These are phyloP conservation scores for Boletus putidus DNA, from an alignment of 1,284 basidiomycete species.

Conservation along the genomic window DNA sequence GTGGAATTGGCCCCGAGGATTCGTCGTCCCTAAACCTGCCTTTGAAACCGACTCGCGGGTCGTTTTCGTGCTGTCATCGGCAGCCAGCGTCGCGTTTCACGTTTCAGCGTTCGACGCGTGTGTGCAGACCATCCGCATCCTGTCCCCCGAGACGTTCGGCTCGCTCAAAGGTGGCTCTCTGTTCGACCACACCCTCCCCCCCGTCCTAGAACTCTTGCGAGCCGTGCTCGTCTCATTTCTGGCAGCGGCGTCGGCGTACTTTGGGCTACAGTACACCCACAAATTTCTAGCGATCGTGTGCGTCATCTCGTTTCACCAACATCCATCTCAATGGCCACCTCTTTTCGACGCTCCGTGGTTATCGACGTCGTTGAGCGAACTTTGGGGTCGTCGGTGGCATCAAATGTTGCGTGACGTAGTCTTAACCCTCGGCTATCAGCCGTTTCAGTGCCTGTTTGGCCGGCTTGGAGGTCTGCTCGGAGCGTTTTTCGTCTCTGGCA, in stretches of 20 bases:
- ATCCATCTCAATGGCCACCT: slow-evolving; percentile 44
- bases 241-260: slow-evolving; percentile 46
- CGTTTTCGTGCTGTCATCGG: slow-evolving; percentile 15
- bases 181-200: slow-evolving; percentile 48
- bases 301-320: slow-evolving; percentile 40
- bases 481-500: slow-evolving; percentile 55
- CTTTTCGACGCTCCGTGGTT: slow-evolving; percentile 43
- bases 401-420: slow-evolving; percentile 43
- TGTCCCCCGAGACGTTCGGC: slow-evolving; percentile 24
- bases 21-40: slow-evolving; percentile 15
- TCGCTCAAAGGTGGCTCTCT: slow-evolving; percentile 42
- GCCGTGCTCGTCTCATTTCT: slow-evolving; percentile 44
- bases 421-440: slow-evolving; percentile 35
- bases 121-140: slow-evolving; percentile 12
- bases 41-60: slow-evolving; percentile 13
- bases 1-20: slow-evolving; percentile 33
- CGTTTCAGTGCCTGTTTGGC: slow-evolving; percentile 42
- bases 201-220: slow-evolving; percentile 43
- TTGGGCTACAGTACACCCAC: slow-evolving; percentile 48
- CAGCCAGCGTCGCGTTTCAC: background rate
- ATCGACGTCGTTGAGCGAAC: slow-evolving; percentile 42
- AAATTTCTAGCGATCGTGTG: slow-evolving; percentile 45
- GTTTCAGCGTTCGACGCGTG: slow-evolving; percentile 22
- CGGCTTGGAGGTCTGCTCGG: slow-evolving; percentile 51
- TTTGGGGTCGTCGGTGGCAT: slow-evolving; percentile 51